These are phyloP conservation scores for Hyphochytrium catenoides DNA, from an alignment of 352 stramenopile species.

Conservation along the genomic window DNA sequence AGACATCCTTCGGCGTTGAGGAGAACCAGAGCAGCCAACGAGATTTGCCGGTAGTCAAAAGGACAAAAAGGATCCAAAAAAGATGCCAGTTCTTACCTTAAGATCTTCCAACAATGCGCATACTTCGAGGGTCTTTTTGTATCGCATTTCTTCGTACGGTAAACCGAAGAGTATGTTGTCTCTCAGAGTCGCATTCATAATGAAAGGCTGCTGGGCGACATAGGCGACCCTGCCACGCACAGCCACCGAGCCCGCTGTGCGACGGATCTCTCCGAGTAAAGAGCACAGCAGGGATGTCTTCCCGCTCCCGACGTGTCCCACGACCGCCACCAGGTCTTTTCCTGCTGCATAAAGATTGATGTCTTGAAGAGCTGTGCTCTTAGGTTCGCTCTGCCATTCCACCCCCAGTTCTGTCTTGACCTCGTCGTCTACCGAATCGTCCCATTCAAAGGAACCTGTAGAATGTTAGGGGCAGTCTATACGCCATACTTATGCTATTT, in stretches of 20 bases:
- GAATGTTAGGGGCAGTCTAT: no score
- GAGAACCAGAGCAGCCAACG: no score
- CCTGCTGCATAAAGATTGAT: no score
- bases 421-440: no score
- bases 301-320: constrained; percentile 50
- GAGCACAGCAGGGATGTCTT: constrained; percentile 61
- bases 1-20: no score
- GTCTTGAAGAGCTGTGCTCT: no score
- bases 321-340: constrained; percentile 44
- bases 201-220: constrained; percentile 79
- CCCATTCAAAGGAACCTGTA: no score
- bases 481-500: no score
- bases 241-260: background rate
- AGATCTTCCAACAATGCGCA: constrained; percentile 19
- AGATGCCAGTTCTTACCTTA: constrained; percentile 13
- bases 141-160: constrained; percentile 21
- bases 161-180: constrained; percentile 89
- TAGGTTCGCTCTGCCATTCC: no score
- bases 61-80: no score
- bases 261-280: constrained; percentile 63
- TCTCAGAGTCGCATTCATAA: constrained; percentile 80
- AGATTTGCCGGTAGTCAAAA: no score
- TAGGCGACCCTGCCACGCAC: constrained; percentile 74
- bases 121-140: constrained; percentile 6
- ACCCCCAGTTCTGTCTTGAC: no score